phyloP scores from a whole-genome alignment of 176 grass and related monocot genomes.

The Carex kokanica region DNA sequence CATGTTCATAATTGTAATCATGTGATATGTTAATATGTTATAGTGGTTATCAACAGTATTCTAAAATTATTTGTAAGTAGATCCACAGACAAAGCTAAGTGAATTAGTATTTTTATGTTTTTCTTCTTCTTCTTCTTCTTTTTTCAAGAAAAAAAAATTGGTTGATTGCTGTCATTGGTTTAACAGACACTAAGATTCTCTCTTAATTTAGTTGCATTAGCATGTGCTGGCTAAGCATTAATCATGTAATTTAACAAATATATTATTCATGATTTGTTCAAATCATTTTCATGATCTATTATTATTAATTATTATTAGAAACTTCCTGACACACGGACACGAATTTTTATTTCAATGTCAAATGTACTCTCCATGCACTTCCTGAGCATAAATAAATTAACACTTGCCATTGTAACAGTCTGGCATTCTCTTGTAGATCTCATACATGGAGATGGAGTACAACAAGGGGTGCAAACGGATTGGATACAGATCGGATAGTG shows the following conservation, averaged over 20 bases:
- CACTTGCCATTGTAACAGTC: too few species aligned
- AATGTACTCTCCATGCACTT: too few species aligned
- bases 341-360: too few species aligned
- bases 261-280: background rate
- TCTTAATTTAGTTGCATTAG: conserved; percentile 7
- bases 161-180: conserved; percentile 11
- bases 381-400: too few species aligned
- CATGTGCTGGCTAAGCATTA: conserved; percentile 14
- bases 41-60: conserved; percentile 25
- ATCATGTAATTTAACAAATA: background rate
- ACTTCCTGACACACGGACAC: conserved; percentile 12
- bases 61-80: conserved; percentile 15
- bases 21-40: conserved; percentile 15
- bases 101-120: background rate
- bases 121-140: too few species aligned
- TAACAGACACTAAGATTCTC: conserved; percentile 16
- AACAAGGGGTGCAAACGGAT: too few species aligned
- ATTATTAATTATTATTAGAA: conserved; percentile 15
- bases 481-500: too few species aligned
- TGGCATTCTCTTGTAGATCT: too few species aligned
- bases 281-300: background rate
- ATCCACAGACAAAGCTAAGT: conserved; percentile 28
- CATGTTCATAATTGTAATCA: conserved; percentile 24
- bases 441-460: too few species aligned
- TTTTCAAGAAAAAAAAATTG: background rate